Evolutionary conservation across 2,329 filamentous ascomycete genomes (phyloP).

Genomic region (Botryotinia narcissicola): DNA sequence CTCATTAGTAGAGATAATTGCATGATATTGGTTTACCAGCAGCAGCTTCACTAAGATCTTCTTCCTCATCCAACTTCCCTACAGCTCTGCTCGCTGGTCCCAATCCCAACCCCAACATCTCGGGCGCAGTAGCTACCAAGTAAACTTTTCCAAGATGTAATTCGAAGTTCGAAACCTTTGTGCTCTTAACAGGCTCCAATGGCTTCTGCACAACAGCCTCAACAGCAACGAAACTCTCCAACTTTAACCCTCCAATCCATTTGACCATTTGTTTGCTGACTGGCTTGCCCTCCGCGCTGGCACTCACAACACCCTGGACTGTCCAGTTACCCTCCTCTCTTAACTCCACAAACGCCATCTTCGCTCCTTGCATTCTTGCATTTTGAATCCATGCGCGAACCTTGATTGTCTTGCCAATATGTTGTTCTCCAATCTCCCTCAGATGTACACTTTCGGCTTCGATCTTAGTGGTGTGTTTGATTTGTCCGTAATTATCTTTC

Average conservation of each 20-base stretch:
- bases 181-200: conserved; percentile 83
- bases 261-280: conserved; percentile 92
- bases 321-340: conserved; percentile 71
- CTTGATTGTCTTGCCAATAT: conserved; percentile 68
- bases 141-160: conserved; percentile 86
- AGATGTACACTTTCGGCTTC: conserved; percentile 58
- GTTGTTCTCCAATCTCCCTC: conserved; percentile 59
- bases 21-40: conserved; percentile 37
- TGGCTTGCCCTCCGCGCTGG: conserved; percentile 58
- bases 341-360: conserved; percentile 87
- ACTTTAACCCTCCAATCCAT: conserved; percentile 71
- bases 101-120: conserved; percentile 57
- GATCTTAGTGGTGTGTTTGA: conserved; percentile 56
- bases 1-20: neutral
- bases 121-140: conserved; percentile 64
- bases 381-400: conserved; percentile 85
- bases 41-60: conserved; percentile 48
- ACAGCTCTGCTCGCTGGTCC: conserved; percentile 55
- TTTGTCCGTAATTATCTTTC: conserved; percentile 76
- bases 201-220: conserved; percentile 80
- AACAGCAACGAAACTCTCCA: conserved; percentile 79
- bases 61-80: conserved; percentile 59
- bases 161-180: conserved; percentile 75
- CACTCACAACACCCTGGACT: conserved; percentile 77
- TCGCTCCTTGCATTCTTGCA: conserved; percentile 81